A percentile compares a stretch with the other conserved stretches of the same genome.
Evolutionary conservation across 352 stramenopile genomes (phyloP).

Genomic region (Phytophthora multivora): DNA sequence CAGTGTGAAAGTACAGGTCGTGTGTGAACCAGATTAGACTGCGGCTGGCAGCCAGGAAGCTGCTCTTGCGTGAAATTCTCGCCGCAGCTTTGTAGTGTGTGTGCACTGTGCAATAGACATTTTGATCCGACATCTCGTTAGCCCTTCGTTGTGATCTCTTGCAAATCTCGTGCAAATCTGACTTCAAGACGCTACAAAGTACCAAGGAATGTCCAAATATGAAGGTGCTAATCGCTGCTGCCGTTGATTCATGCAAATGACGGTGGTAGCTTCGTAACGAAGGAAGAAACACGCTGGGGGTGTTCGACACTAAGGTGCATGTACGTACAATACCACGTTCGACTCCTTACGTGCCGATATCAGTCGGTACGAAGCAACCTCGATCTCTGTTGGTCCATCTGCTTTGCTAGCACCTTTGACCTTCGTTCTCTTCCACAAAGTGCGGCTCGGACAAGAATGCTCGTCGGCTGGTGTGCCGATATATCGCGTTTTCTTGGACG

Average conservation of each 20-base stretch:
- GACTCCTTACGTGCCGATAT: slow-evolving; percentile 13
- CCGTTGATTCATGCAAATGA: slow-evolving; percentile 4
- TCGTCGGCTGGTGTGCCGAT: slow-evolving; percentile 25
- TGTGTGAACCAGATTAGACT: slow-evolving; percentile 19
- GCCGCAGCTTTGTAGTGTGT: slow-evolving; percentile 19
- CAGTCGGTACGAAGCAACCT: not conserved
- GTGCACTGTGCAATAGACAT: slow-evolving; percentile 28
- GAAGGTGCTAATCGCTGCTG: no score
- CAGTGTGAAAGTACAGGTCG: slow-evolving; percentile 6
- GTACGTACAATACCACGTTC: slow-evolving; percentile 15
- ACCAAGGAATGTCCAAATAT: not conserved
- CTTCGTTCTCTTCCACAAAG: slow-evolving; percentile 14
- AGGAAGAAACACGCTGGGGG: not conserved
- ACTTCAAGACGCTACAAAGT: not conserved
- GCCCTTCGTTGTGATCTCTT: not conserved
- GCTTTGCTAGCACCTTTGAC: slow-evolving; percentile 23
- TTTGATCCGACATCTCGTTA: slow-evolving; percentile 19
- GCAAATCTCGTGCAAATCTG: slow-evolving; percentile 27
- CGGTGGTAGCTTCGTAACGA: not conserved
- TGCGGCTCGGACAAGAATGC: slow-evolving; percentile 12
- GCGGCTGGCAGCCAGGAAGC: slow-evolving; percentile 14
- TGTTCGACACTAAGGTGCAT: slow-evolving; percentile 14
- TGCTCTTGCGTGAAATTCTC: slow-evolving; percentile 14
- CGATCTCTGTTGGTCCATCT: slow-evolving; percentile 9
- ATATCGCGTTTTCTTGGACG: slow-evolving; percentile 8